Conservation (phyloP, 179 eudicot species). For the Spergularia azorica region DNA sequence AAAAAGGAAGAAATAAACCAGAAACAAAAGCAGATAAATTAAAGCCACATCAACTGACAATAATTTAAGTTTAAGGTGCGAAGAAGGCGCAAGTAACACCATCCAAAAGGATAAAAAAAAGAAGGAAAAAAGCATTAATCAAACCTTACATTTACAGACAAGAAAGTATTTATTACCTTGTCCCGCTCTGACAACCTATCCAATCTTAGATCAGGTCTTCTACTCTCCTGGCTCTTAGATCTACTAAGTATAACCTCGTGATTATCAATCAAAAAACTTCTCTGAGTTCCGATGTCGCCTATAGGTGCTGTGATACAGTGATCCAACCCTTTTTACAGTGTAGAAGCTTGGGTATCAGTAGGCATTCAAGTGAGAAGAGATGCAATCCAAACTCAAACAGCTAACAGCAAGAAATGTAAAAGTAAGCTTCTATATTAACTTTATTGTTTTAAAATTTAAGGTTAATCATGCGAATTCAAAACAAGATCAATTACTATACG, state of each 20-base stretch:
- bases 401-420: background rate
- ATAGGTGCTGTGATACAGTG: slow-evolving; percentile 62
- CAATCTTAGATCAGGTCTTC: slow-evolving; percentile 54
- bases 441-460: background rate
- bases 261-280: slow-evolving; percentile 43
- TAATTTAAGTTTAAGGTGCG: background rate
- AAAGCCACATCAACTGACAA: background rate
- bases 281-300: slow-evolving; percentile 37
- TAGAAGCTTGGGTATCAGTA: slow-evolving; percentile 26
- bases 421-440: background rate
- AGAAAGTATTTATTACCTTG: slow-evolving; percentile 49
- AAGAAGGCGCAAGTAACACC: background rate
- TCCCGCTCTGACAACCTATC: slow-evolving; percentile 78
- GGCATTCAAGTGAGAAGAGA: slow-evolving; percentile 15
- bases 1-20: too few species aligned
- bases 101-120: background rate
- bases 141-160: background rate
- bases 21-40: too few species aligned
- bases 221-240: slow-evolving; percentile 62
- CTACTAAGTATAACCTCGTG: slow-evolving; percentile 42
- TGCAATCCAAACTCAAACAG: background rate
- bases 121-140: background rate
- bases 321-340: slow-evolving; percentile 53
- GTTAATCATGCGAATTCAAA: background rate
- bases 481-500: background rate